Conservation (phyloP, 176 grass and related monocot genomes). For the Zoysia japonica region DNA sequence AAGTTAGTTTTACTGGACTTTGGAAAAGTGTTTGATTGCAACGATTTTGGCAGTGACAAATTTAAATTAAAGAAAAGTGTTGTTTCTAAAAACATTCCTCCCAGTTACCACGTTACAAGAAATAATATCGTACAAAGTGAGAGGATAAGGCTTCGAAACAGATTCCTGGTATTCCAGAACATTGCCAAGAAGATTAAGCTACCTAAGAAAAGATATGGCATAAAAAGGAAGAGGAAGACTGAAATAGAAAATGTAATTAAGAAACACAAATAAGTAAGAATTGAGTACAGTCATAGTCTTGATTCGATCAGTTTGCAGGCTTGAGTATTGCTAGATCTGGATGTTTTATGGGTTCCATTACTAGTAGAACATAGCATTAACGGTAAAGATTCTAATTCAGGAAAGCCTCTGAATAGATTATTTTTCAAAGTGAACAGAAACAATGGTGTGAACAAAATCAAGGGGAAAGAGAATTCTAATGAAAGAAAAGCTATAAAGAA, state of each 20-base stretch:
- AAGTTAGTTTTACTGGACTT: neutral
- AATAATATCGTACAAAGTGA: neutral
- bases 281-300: neutral
- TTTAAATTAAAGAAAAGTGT: neutral
- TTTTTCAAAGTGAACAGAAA: neutral
- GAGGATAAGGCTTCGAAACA: neutral
- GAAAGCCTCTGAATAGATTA: neutral
- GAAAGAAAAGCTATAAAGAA: conserved; percentile 4
- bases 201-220: neutral
- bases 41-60: neutral
- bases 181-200: neutral
- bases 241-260: no score
- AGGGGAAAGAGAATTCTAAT: neutral
- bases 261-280: neutral
- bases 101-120: neutral
- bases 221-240: neutral
- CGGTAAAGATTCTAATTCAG: neutral
- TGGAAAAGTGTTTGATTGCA: neutral
- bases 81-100: neutral
- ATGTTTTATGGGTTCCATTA: neutral
- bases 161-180: neutral
- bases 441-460: neutral
- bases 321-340: neutral
- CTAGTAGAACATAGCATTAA: neutral
- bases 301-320: neutral